phyloP scores from a whole-genome alignment of 257 asterid species.

The Cruciata laevipes region DNA sequence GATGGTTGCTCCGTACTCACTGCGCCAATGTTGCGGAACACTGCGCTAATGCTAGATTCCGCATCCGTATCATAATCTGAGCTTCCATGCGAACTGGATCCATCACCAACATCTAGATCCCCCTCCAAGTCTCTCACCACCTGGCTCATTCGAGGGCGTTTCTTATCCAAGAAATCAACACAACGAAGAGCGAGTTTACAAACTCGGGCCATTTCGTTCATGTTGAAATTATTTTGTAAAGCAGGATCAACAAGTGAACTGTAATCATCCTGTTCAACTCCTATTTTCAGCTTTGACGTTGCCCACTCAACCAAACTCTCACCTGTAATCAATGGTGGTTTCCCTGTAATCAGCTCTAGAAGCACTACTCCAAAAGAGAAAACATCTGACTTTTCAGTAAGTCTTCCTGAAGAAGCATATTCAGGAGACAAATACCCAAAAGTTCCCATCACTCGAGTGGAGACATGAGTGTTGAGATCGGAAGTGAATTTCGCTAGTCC shows the following conservation, averaged over 20 bases:
- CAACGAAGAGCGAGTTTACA: constrained; percentile 85
- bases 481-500: constrained; percentile 76
- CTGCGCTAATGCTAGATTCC: no score
- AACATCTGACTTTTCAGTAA: constrained; percentile 85
- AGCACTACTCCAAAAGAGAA: constrained; percentile 93
- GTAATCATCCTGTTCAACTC: constrained; percentile 66
- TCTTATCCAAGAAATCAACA: constrained; percentile 80
- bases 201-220: constrained; percentile 63
- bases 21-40: constrained; percentile 62
- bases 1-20: constrained; percentile 67
- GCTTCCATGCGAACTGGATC: constrained; percentile 68
- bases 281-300: constrained; percentile 70
- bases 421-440: constrained; percentile 99
- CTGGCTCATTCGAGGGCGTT: constrained; percentile 89
- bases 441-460: constrained; percentile 96
- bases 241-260: constrained; percentile 50
- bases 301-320: constrained; percentile 95
- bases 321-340: constrained; percentile 67
- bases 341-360: constrained; percentile 92
- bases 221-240: constrained; percentile 35
- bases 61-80: constrained; percentile 73
- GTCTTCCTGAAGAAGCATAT: constrained; percentile 91
- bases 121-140: constrained; percentile 93
- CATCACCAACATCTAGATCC: constrained; percentile 74
- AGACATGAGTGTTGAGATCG: constrained; percentile 74